Evolutionary conservation across 495 filamentous ascomycete species (phyloP), one percentile per base, ranked within the genome.

Genomic region (Tuber melanosporum): DNA sequence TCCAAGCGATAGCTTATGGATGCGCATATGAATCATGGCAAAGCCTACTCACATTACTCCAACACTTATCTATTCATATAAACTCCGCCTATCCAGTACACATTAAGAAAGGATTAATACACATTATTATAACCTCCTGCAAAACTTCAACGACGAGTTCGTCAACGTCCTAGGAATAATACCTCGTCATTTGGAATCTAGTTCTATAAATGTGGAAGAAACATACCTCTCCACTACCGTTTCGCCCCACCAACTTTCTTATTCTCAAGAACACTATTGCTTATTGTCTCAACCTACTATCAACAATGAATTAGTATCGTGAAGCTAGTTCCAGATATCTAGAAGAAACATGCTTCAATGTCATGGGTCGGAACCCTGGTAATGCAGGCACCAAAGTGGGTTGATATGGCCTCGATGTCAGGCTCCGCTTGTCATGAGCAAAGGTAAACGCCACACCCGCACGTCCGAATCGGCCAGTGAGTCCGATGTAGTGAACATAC

Each of bases 401-500:
- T 83, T 74, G 91, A 89, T 81, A 99, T 90, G 84, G 71, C 89
- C 88, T 26, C 88, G 83, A 92, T 91, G 14, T 77, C 88, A 89
- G 97, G 82, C 91, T 93, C 75, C 88, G 88, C 74, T 88, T 88
- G 85, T 94, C 93, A 62, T 91, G 90, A 44, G 98, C 92, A 79
- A 99, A 97, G 76, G 89, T 92, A 81, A 99, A 94, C 49, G 92
- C 91, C 77, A 98, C 94, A 80, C 96, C 96, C n/a, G 97, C 93
- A 83, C 94, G 94, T 44, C 96, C 95, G 82, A 98, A 98, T 69
- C 96, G 92, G 73, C 96, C 96, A 1, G 96, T 98, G 83, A 96
- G 93, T 76, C 96, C 95, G 83, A 98, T 98, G 84, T 96, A 92
- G 88, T 99, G 95, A 62, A 99, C 92, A 83, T 99, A 99, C 6